Evolutionary conservation across 257 asterid genomes (phyloP).

Genomic region (Vinca minor): DNA sequence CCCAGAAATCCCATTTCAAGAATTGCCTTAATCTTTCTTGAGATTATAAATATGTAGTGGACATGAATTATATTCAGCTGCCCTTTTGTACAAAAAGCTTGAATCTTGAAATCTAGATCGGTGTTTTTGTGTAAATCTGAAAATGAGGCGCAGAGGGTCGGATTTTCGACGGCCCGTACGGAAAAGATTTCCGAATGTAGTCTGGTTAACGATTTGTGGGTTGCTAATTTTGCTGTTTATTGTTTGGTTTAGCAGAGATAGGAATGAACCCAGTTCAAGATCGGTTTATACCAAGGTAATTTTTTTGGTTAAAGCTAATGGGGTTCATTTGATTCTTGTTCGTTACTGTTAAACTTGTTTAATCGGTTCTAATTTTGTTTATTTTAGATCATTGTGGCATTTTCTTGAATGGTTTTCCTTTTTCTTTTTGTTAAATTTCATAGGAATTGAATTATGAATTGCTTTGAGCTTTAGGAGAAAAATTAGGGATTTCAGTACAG

Average conservation of each 20-base stretch:
- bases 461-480: not conserved
- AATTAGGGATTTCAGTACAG: not conserved
- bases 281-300: slow-evolving; percentile 52
- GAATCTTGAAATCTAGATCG: not conserved
- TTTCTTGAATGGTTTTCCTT: not conserved
- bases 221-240: slow-evolving; percentile 51
- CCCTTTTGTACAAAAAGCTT: not conserved
- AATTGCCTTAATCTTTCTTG: not conserved
- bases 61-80: not conserved
- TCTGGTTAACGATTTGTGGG: slow-evolving; percentile 59
- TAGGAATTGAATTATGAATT: not conserved
- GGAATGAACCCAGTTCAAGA: slow-evolving; percentile 49
- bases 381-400: not conserved
- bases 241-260: slow-evolving; percentile 51
- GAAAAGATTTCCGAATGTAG: slow-evolving; percentile 57
- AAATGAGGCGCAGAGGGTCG: slow-evolving; percentile 72
- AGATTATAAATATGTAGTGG: not conserved
- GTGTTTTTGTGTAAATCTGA: not conserved
- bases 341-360: not conserved
- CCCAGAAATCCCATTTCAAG: not conserved
- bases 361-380: not conserved
- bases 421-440: not conserved
- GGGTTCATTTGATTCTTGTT: not conserved
- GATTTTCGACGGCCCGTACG: slow-evolving; percentile 74
- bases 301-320: not conserved